Evolutionary conservation across 108 stramenopile genomes (phyloP), one percentile per base, ranked within the genome.

Genomic region (Poteriospumella lacustris): DNA sequence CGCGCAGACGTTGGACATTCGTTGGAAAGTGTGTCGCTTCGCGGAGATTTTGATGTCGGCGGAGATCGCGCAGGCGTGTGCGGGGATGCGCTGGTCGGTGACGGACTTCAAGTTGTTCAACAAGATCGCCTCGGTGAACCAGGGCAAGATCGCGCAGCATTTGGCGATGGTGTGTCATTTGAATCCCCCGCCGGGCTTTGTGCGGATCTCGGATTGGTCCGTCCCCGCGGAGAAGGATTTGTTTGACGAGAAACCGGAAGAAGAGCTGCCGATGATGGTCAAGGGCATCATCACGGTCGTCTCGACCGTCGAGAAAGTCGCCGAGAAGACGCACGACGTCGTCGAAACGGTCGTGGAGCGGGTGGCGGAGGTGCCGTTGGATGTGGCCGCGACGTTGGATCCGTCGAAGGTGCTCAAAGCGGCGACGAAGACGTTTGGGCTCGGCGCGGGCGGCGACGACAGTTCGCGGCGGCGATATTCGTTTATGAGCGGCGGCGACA

Each of bases 31-130:
- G 3, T 73, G 70, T 24, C 26, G 36, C 9, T 73, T 52, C 31
- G 70, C 70, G 9, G 70, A 73, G 43, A 42, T 73, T 5, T 42
- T 73, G 3, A 3, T 73, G 5, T 73, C 70, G 31, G 9, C 12
- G 9, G 44, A 73, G 36, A 26, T 73, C 12, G 19, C 40, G 19
- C 15, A 52, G 36, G 29, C 26, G 26, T 34, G 70, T 56, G 31
- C 3, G 33, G 36, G 31, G 9, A 42, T 38, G 70, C 26, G 42
- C 3, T 67, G 64, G 64, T 26, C 26, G 5, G 31, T 33, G 3
- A 42, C 15, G 9, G 41, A 44, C 33, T 73, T 52, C 47, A 73
- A 73, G 40, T 24, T 28, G 24, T 73, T 73, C 3, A 73, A 5
- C 5, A 73, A 73, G 47, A 42, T 73, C 9, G 47, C 44, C 9